A percentile compares a stretch with the other conserved stretches of the same genome.
These are phyloP conservation scores for Macadamia integrifolia DNA, from an alignment of 164 flowering plant genomes.

Conservation along the genomic window DNA sequence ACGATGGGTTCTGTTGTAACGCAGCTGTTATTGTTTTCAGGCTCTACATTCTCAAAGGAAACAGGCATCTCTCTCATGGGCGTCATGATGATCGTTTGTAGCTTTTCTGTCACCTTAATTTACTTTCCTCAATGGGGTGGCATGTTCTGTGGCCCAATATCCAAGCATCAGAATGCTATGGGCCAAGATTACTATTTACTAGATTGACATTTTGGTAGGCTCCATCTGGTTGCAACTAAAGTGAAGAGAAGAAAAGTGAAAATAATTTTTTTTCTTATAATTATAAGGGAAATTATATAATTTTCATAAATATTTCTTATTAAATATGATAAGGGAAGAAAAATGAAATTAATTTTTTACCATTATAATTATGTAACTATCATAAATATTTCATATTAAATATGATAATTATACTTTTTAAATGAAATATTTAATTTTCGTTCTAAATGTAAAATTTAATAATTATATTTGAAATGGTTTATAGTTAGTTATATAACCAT, in stretches of 20 bases:
- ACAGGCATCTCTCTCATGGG: slow-evolving; percentile 64
- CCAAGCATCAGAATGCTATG: slow-evolving; percentile 1
- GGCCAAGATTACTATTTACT: slow-evolving; percentile 21
- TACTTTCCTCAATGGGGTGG: slow-evolving; percentile 65
- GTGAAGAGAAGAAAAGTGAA: too few species aligned
- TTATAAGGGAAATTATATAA: background rate
- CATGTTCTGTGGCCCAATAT: slow-evolving; percentile 47
- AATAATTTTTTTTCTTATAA: background rate
- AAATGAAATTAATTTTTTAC: background rate
- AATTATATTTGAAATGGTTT: too few species aligned
- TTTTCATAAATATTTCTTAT: too few species aligned
- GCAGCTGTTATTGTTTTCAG: slow-evolving; percentile 48
- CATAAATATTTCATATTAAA: too few species aligned
- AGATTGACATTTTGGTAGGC: slow-evolving; percentile 7
- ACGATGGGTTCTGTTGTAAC: slow-evolving; percentile 65
- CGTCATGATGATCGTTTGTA: slow-evolving; percentile 39
- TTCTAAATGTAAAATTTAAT: too few species aligned
- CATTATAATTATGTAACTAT: background rate
- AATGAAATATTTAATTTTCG: too few species aligned
- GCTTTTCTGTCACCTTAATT: slow-evolving; percentile 37
- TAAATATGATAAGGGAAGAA: too few species aligned
- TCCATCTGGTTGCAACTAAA: too few species aligned
- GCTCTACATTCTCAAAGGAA: slow-evolving; percentile 36
- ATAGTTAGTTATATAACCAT: too few species aligned
- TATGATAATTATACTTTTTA: too few species aligned